Conservation (phyloP, 2,329 filamentous ascomycete species). For the Pseudogymnoascus sp. region DNA sequence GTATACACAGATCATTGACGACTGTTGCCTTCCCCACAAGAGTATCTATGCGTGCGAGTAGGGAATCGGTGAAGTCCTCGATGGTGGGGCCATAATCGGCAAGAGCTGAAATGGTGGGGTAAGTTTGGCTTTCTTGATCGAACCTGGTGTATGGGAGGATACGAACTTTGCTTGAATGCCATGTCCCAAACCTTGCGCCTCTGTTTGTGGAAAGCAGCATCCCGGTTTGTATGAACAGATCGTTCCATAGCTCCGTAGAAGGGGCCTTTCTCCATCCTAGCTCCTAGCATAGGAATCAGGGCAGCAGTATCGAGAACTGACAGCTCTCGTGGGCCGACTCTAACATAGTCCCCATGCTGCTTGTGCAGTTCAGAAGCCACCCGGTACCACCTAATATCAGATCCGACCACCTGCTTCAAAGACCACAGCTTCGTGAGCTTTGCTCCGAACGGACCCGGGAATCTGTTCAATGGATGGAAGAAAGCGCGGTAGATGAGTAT, state of each 20-base stretch:
- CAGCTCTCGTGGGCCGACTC: constrained; percentile 17
- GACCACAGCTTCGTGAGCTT: constrained; percentile 20
- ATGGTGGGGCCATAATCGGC: constrained; percentile 19
- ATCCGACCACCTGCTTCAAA: constrained; percentile 6
- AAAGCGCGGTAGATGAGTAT: constrained; percentile 17
- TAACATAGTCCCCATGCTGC: constrained; percentile 21
- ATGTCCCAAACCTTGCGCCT: constrained; percentile 10
- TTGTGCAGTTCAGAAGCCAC: constrained; percentile 14
- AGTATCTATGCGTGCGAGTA: constrained; percentile 13
- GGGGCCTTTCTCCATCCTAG: constrained; percentile 14
- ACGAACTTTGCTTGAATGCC: constrained; percentile 4
- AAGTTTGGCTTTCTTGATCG: neutral
- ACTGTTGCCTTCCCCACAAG: constrained; percentile 16
- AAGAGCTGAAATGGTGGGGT: constrained; percentile 11
- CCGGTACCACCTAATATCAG: constrained; percentile 13
- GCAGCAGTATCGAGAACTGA: constrained; percentile 17
- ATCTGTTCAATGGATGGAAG: constrained; percentile 19
- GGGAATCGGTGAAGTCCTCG: constrained; percentile 13
- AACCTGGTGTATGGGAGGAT: neutral
- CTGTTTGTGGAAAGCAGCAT: constrained; percentile 17
- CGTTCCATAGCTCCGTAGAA: constrained; percentile 19
- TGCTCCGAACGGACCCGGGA: constrained; percentile 21
- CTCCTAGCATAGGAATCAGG: constrained; percentile 14
- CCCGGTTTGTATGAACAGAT: constrained; percentile 15
- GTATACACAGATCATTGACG: constrained; percentile 19